Evolutionary conservation across 164 flowering plant species (phyloP), one percentile per base, ranked within the genome.

Genomic region (Aristolochia californica): DNA sequence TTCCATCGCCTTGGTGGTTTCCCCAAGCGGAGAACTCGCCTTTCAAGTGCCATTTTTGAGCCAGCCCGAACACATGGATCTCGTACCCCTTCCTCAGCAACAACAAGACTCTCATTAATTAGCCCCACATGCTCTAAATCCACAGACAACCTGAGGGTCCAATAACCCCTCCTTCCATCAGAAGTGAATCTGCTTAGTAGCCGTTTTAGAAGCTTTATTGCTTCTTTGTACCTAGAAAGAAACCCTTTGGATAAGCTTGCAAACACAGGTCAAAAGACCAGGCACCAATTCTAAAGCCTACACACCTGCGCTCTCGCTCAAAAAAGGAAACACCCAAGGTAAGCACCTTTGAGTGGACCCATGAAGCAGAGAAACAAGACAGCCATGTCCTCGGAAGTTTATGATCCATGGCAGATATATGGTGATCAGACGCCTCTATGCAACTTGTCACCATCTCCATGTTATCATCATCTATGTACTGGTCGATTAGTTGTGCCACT

Each of bases 1-100:
- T 85, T 91, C 98, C 97, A 91, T 61, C 96, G 96, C 68, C 95
- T 80, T 62, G 98, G 98, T 69, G 98, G 98, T 69, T 82, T 91
- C 44, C 85, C 95, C 69, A 91, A 68, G 25, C 97, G 86, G 64
- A 87, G 70, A 54, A 88, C 75, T 48, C 97, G 77, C 72, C 88
- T 85, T 74, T 91, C 97, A 61, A 91, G 62, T 51, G 97, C 90
- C 68, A 88, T 59, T 74, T 74, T 84, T 55, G 91, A 82, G 69
- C 96, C 98, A 74, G 97, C 87, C 74, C 98, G 88, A 43, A 88
- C 83, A 86, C 86, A 88, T 56, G 87, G 77, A 83, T 91, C 98
- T 55, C 70, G 66, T 45, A 88, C 57, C 18, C 87, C 95, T 68
- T 74, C 69, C 69, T 91, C 98, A 57, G 97, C 98, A 66, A 91